A percentile compares a stretch with the other conserved stretches of the same genome.
phyloP scores from a whole-genome alignment of 208 protist genomes.

The Strigomonas culicis region DNA sequence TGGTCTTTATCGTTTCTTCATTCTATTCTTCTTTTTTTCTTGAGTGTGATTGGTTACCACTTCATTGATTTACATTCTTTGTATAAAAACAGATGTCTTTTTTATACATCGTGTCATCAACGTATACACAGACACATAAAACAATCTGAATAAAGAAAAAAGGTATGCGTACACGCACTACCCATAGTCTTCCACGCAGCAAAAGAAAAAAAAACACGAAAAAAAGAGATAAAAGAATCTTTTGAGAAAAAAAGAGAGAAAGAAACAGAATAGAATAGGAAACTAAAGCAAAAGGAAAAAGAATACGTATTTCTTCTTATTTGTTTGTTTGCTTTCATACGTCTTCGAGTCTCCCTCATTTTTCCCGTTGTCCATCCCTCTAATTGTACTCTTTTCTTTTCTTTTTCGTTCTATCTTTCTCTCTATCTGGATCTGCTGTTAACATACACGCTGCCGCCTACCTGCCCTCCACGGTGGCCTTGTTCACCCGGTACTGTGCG shows the following conservation, averaged over 20 bases:
- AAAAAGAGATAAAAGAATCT: constrained; percentile 3
- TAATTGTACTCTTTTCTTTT: not conserved
- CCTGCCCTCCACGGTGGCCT: constrained; percentile 27
- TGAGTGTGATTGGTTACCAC: too few species aligned
- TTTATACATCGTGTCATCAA: too few species aligned
- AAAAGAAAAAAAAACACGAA: not conserved
- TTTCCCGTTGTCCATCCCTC: constrained; percentile 6
- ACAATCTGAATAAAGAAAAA: too few species aligned
- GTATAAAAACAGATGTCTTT: constrained; percentile 1
- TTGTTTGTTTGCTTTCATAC: constrained; percentile 12
- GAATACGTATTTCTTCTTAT: not conserved
- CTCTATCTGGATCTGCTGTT: constrained; percentile 1
- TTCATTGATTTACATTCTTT: not conserved
- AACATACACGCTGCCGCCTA: constrained; percentile 1
- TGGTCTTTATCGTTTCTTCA: too few species aligned
- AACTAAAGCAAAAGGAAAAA: not conserved
- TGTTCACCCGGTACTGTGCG: constrained; percentile 61
- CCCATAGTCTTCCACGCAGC: too few species aligned
- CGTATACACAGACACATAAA: too few species aligned
- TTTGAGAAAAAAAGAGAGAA: not conserved
- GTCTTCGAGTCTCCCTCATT: not conserved
- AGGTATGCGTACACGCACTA: too few species aligned
- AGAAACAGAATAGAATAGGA: not conserved
- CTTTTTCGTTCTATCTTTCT: constrained; percentile 9
- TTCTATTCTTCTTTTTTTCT: too few species aligned